Percentiles rank a stretch among this genome's conserved stretches.
Conservation (phyloP, 108 stramenopile genomes). For the Conticribra guillardii region DNA sequence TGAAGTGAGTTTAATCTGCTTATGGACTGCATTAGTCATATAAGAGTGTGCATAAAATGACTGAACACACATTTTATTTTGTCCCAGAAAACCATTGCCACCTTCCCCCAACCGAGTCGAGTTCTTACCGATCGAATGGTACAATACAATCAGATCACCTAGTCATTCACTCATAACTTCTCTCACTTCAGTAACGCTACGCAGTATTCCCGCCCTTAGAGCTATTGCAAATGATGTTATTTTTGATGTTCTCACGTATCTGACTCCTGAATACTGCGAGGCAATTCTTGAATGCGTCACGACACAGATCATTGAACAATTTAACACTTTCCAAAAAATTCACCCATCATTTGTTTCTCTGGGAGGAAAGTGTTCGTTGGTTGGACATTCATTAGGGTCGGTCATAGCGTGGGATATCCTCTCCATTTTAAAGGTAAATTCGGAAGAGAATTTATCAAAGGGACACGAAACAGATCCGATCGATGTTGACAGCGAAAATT, state of each 20-base stretch:
- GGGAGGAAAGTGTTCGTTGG: slow-evolving; percentile 69
- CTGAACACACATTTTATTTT: background rate
- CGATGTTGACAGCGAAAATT: slow-evolving; percentile 24
- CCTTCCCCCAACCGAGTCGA: slow-evolving; percentile 77
- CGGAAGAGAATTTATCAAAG: slow-evolving; percentile 33
- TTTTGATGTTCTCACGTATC: slow-evolving; percentile 66
- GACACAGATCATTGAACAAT: slow-evolving; percentile 62
- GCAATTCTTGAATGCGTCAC: slow-evolving; percentile 78
- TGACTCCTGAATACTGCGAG: slow-evolving; percentile 83
- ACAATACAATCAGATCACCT: slow-evolving; percentile 69
- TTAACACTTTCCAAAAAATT: slow-evolving; percentile 57
- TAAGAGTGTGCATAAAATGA: no score
- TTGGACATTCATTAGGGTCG: slow-evolving; percentile 87
- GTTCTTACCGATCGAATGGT: slow-evolving; percentile 89
- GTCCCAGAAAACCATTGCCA: slow-evolving; percentile 41
- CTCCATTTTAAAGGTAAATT: slow-evolving; percentile 61
- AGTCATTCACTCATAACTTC: slow-evolving; percentile 68
- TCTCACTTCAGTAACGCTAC: slow-evolving; percentile 71
- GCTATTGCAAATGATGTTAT: slow-evolving; percentile 88
- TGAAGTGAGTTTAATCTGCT: slow-evolving; percentile 47
- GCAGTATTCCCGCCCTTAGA: slow-evolving; percentile 77
- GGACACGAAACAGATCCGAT: slow-evolving; percentile 33
- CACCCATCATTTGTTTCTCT: slow-evolving; percentile 62
- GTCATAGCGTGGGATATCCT: slow-evolving; percentile 91
- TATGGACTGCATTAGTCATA: no score